These are phyloP conservation scores for Trypanosoma lewisi DNA, from an alignment of 208 protist genomes.

Conservation along the genomic window DNA sequence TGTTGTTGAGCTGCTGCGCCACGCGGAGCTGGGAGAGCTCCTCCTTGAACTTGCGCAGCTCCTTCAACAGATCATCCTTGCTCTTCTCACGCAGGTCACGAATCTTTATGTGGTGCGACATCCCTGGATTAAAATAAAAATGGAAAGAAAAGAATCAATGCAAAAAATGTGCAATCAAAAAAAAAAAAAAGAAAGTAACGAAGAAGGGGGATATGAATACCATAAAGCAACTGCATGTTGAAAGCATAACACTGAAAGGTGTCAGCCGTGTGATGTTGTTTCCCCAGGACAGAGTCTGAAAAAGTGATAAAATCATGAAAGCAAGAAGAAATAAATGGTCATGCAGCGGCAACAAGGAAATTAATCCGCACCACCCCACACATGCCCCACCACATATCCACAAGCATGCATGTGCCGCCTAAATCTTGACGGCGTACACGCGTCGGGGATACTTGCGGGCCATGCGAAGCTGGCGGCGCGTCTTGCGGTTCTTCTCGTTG, in stretches of 20 bases:
- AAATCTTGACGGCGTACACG: slow-evolving; percentile 89
- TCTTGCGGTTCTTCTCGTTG: slow-evolving; percentile 91
- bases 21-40: slow-evolving; percentile 97
- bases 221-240: not conserved
- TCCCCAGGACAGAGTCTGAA: not conserved
- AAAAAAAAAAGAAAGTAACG: slow-evolving; percentile 1
- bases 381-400: not conserved
- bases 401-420: slow-evolving; percentile 16
- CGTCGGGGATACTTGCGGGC: slow-evolving; percentile 82
- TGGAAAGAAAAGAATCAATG: not conserved
- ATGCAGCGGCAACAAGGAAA: not conserved
- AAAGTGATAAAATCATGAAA: not conserved
- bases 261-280: too few relatives aligned
- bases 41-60: slow-evolving; percentile 97
- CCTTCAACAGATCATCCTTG: slow-evolving; percentile 96
- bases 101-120: slow-evolving; percentile 87
- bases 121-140: too few relatives aligned
- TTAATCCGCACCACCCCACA: not conserved
- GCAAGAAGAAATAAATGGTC: slow-evolving; percentile 3
- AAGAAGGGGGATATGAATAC: not conserved
- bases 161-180: too few relatives aligned
- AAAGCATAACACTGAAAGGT: too few relatives aligned
- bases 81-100: slow-evolving; percentile 92
- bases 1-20: slow-evolving; percentile 94
- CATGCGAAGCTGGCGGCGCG: slow-evolving; percentile 67